Conservation (phyloP, 1,139 yeast genomes). For the Kodamaea derodonti region DNA sequence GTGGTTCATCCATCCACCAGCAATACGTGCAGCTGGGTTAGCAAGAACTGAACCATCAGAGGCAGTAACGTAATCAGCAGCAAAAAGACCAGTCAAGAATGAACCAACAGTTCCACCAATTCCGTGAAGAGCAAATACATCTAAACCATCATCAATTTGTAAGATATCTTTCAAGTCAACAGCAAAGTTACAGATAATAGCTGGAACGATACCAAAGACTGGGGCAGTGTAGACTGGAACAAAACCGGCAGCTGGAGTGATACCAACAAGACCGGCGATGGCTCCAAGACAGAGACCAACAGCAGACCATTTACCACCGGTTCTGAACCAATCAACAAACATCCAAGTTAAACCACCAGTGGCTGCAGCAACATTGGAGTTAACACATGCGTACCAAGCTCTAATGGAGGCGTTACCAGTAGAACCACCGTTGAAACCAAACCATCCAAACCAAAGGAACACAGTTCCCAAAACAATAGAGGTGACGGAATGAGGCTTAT, state of each 20-base stretch:
- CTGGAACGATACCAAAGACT: slow-evolving; percentile 79
- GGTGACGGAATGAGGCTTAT: slow-evolving; percentile 87
- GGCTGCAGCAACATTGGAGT: slow-evolving; percentile 91
- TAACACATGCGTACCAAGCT: slow-evolving; percentile 89
- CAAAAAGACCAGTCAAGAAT: slow-evolving; percentile 82
- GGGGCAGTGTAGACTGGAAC: slow-evolving; percentile 89
- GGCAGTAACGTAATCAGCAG: slow-evolving; percentile 88
- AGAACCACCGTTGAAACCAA: slow-evolving; percentile 96
- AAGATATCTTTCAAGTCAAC: slow-evolving; percentile 71
- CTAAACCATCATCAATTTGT: slow-evolving; percentile 91
- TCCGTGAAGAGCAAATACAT: slow-evolving; percentile 91
- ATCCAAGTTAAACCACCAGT: slow-evolving; percentile 91
- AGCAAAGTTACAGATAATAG: slow-evolving; percentile 76
- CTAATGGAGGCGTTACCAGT: slow-evolving; percentile 89
- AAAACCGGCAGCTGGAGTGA: slow-evolving; percentile 96
- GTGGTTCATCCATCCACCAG: slow-evolving; percentile 93
- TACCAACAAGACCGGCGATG: slow-evolving; percentile 90
- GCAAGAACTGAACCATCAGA: slow-evolving; percentile 62
- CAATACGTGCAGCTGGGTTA: slow-evolving; percentile 43
- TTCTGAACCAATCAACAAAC: slow-evolving; percentile 85
- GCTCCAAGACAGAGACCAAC: slow-evolving; percentile 94
- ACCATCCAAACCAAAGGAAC: slow-evolving; percentile 98
- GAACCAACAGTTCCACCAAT: slow-evolving; percentile 90
- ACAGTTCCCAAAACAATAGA: slow-evolving; percentile 91
- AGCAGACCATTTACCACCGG: slow-evolving; percentile 90